Evolutionary conservation across 2,329 filamentous ascomycete genomes (phyloP), one percentile per base, ranked within the genome.

Genomic region (Xylaria polymorpha): DNA sequence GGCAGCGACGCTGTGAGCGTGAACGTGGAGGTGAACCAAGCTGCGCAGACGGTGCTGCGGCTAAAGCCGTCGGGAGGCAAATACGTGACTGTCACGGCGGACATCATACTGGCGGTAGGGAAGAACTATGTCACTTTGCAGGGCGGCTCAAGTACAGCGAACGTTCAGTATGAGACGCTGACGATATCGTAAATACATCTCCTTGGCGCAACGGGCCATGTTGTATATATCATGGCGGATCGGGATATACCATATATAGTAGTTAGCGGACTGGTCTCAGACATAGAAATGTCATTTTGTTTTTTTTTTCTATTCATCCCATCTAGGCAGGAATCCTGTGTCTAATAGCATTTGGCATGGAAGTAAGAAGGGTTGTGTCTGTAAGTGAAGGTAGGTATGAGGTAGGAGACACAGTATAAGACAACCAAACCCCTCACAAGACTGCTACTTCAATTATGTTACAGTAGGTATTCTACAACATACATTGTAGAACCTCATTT

Each of bases 101-200:
- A 59, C 6, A 59, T 77, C 10, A 48, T 37, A n/a, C 56, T 77
- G 25, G 76, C 74, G 4, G 59, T 57, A 6, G 77, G 76, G 18
- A 77, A 76, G 66, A 78, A 78, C 61, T 78, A 74, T 65, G 50
- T 78, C 12, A 75, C 67, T 25, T 58, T 78, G 25, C 66, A 56
- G 43, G 74, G 74, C 7, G 75, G 73, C 4, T 74, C 67, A 22
- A 70, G 74, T 51, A 53, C 51, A n/a, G 67, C 48, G 6, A 69
- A 71, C 15, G 63, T 77, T 37, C 74, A 55, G 46, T 53, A 76
- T 10, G 76, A 78, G 66, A 74, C 72, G 7, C 62, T 78, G 63
- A 72, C 29, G 12, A 51, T 51, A 51, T 51, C 48, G 32, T 51
- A 25, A 51, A 51, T 51, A 51, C 48, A 15, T 12, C 3, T 41